Base-by-base conservation (phyloP, 345 rosid species). In the Cardamine chenopodiifolia region DNA sequence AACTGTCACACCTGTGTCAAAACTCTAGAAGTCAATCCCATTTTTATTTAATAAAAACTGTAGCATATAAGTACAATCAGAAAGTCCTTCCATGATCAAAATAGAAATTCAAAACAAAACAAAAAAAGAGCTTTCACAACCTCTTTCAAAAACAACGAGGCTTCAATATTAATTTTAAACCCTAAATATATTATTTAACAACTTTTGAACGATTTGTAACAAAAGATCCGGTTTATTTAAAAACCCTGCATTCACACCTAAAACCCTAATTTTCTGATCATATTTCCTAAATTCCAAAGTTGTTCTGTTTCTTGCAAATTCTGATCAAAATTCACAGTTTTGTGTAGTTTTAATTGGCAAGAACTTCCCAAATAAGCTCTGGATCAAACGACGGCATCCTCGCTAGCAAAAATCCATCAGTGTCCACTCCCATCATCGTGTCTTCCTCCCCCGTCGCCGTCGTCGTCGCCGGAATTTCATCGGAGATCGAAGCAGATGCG, bases 331-430 rank as follows among this genome's bases (percentile, higher is more conserved):
- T 26, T 70, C 70, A 63, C 49, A 22, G 63, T 64, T 45, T 10
- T 14, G 44, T 8, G 62, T 62, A 53, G 20, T 49, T 81, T 81
- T 82, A 93, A 75, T 72, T 93, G 3, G 96, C 97, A 58, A 95
- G 91, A 76, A 92, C 95, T 59, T 90, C 89, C 99, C 99, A 95
- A 5, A 92, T 86, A 77, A 90, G 83, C 54, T 95, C 99, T 2
- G 93, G 88, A 66, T 95, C 99, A 26, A 79, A 92, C 23, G 99
- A 95, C 0, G 97, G 99, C 90, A 95, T 80, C 73, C 88, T 90
- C 39, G 90, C 89, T 0, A 95, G 89, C 15, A 84, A 88, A 29
- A 84, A 89, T 31, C 83, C 87, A 53, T 84, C 92, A 64, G 79
- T 77, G 15, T 70, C 80, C 52, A 68, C 79, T 68, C 57, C 79